Evolutionary conservation across 2,329 filamentous ascomycete species (phyloP).

Genomic region (Zalaria obscura): DNA sequence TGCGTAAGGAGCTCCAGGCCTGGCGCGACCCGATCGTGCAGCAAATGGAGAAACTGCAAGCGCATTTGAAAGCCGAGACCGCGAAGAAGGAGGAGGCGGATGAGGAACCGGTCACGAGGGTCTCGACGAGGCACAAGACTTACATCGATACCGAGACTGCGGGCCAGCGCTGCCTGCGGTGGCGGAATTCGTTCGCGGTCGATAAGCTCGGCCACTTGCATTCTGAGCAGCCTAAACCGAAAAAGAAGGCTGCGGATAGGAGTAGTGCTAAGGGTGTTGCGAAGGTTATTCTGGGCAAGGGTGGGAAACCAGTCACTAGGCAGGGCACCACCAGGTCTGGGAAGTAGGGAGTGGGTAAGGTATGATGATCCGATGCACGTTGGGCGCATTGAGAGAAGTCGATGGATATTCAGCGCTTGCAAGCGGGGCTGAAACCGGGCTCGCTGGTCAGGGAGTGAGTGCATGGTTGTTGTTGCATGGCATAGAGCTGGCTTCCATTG

Average conservation of each 20-base stretch:
- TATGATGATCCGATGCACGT: no score
- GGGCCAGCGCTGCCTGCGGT: constrained; percentile 47
- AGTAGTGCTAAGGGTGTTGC: constrained; percentile 15
- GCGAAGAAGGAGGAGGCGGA: constrained; percentile 34
- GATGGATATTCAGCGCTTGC: no score
- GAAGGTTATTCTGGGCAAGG: constrained; percentile 1
- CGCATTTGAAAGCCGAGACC: constrained; percentile 49
- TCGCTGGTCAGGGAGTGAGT: no score
- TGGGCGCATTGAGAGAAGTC: no score
- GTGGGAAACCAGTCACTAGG: constrained; percentile 33
- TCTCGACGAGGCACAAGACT: constrained; percentile 50
- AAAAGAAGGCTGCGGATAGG: constrained; percentile 17
- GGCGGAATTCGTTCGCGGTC: constrained; percentile 39
- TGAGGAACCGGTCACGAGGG: constrained; percentile 33
- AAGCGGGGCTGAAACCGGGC: no score
- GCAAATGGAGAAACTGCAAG: constrained; percentile 67
- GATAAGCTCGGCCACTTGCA: constrained; percentile 16
- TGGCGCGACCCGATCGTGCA: constrained; percentile 63
- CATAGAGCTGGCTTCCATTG: no score
- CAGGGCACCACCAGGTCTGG: constrained; percentile 24
- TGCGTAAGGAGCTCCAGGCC: constrained; percentile 70
- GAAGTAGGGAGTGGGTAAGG: constrained; percentile 18
- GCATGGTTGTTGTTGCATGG: no score
- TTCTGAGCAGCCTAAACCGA: constrained; percentile 9
- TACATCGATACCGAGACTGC: constrained; percentile 38